Evolutionary conservation across 805 yeast species (phyloP).

Genomic region (Candida silvatica): DNA sequence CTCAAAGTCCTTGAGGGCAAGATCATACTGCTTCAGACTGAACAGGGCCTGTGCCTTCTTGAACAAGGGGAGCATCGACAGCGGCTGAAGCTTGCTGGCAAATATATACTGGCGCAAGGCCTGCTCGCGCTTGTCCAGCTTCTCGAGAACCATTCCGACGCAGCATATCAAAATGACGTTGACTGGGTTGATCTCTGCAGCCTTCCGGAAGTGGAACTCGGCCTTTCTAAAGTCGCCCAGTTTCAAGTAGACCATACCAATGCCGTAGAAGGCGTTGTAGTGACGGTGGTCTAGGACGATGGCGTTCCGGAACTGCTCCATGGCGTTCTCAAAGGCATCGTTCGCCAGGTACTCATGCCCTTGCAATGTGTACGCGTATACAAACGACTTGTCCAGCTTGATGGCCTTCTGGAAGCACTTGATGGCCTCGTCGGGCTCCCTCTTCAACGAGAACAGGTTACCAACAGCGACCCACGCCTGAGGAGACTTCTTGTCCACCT

Average conservation of each 20-base stretch:
- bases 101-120: slow-evolving; percentile 77
- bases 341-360: slow-evolving; percentile 88
- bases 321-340: slow-evolving; percentile 87
- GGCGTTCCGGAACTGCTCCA: slow-evolving; percentile 74
- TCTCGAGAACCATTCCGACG: slow-evolving; percentile 88
- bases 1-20: slow-evolving; percentile 70
- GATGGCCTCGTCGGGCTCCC: slow-evolving; percentile 86
- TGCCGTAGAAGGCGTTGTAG: slow-evolving; percentile 91
- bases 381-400: slow-evolving; percentile 49
- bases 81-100: slow-evolving; percentile 80
- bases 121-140: slow-evolving; percentile 52
- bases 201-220: slow-evolving; percentile 79
- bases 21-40: slow-evolving; percentile 58
- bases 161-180: slow-evolving; percentile 87
- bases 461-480: slow-evolving; percentile 93
- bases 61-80: slow-evolving; percentile 77
- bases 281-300: slow-evolving; percentile 71
- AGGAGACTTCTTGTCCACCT: slow-evolving; percentile 51
- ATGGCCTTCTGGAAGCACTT: slow-evolving; percentile 78
- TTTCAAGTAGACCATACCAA: slow-evolving; percentile 88
- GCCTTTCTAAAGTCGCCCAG: slow-evolving; percentile 80
- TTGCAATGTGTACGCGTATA: slow-evolving; percentile 85
- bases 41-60: slow-evolving; percentile 80
- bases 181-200: slow-evolving; percentile 81
- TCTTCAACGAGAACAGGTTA: slow-evolving; percentile 71